Percentiles rank a stretch among this genome's conserved stretches.
These are phyloP conservation scores for Candida ovalis DNA, from an alignment of 805 yeast species.

Conservation along the genomic window DNA sequence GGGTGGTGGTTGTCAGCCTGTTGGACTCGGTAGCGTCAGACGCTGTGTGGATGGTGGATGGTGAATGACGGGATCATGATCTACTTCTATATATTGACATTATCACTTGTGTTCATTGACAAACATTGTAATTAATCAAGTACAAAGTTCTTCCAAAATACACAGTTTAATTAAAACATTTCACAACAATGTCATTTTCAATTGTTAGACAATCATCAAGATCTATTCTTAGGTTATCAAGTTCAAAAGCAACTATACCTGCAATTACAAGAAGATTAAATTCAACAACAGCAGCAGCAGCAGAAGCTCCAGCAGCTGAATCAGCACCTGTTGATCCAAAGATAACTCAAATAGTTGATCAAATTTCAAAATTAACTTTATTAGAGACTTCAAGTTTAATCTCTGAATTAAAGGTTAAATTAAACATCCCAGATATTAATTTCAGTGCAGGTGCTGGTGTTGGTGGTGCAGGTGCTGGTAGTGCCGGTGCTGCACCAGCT, in stretches of 20 bases:
- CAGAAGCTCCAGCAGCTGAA: constrained; percentile 24
- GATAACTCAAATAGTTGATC: constrained; percentile 81
- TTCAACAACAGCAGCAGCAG: no score
- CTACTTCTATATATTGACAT: no score
- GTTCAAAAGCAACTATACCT: constrained; percentile 14
- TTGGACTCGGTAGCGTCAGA: no score
- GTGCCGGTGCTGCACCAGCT: constrained; percentile 61
- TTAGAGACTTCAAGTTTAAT: constrained; percentile 90
- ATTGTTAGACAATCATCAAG: constrained; percentile 19
- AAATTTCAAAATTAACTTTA: constrained; percentile 85
- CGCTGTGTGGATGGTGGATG: no score
- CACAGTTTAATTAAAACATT: not conserved
- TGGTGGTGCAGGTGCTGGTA: constrained; percentile 60
- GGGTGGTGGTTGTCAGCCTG: not conserved
- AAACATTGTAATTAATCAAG: no score
- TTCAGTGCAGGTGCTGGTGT: constrained; percentile 56
- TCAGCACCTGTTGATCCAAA: constrained; percentile 75
- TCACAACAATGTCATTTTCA: constrained; percentile 3
- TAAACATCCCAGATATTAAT: constrained; percentile 92
- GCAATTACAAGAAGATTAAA: not conserved
- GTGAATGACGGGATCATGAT: no score
- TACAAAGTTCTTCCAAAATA: no score
- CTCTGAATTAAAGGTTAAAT: constrained; percentile 69
- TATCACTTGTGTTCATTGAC: no score
- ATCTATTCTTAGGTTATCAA: constrained; percentile 17